Percentiles rank a stretch among this genome's conserved stretches.
Evolutionary conservation across 2,329 filamentous ascomycete species (phyloP).

Genomic region (Calonectria ilicicola): DNA sequence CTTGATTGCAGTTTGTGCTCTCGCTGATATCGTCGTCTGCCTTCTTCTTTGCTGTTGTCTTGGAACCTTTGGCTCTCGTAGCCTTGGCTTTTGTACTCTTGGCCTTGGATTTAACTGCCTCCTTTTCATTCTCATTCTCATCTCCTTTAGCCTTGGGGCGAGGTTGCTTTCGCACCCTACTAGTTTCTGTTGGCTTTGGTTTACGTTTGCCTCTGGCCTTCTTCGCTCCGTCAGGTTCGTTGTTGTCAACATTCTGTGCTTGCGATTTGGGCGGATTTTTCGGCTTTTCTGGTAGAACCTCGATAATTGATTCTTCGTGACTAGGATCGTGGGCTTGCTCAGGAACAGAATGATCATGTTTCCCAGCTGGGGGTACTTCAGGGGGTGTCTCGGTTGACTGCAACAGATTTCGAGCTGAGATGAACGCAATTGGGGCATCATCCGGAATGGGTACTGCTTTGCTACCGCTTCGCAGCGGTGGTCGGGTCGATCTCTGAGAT

Average conservation of each 20-base stretch:
- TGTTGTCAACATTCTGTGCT: conserved; percentile 25
- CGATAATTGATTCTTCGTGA: conserved; percentile 37
- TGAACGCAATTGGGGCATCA: conserved; percentile 53
- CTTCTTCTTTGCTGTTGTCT: background rate
- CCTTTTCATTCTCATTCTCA: background rate
- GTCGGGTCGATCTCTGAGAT: conserved; percentile 48
- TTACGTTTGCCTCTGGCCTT: conserved; percentile 5
- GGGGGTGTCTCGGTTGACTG: conserved; percentile 45
- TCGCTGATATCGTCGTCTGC: background rate
- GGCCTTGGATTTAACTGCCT: conserved; percentile 33
- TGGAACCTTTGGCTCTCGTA: conserved; percentile 28
- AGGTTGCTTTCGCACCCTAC: conserved; percentile 54
- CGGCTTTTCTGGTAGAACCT: conserved; percentile 31
- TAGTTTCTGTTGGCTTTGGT: conserved; percentile 29
- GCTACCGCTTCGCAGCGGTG: conserved; percentile 51
- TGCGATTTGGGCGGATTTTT: conserved; percentile 36
- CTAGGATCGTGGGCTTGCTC: conserved; percentile 24
- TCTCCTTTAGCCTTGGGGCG: conserved; percentile 32
- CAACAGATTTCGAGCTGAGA: conserved; percentile 55
- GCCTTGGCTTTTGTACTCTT: conserved; percentile 28
- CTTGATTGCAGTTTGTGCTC: conserved; percentile 25
- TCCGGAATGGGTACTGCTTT: conserved; percentile 52
- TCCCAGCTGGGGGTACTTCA: background rate
- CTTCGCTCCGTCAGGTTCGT: conserved; percentile 22
- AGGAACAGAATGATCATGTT: background rate